These are phyloP conservation scores for Gossypium stocksii DNA, from an alignment of 345 rosid genomes.

Conservation along the genomic window DNA sequence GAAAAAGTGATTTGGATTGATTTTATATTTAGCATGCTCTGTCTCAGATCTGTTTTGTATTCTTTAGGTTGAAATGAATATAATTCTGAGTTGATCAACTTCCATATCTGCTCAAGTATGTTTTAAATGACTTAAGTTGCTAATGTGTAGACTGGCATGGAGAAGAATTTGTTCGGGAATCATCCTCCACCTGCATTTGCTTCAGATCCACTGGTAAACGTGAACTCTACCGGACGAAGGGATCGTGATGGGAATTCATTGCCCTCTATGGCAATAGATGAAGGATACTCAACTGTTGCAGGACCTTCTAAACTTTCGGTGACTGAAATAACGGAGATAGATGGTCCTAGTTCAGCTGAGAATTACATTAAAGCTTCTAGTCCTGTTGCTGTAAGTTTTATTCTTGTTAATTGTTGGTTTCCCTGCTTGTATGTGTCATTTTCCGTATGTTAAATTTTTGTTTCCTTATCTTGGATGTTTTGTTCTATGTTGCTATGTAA, in stretches of 20 bases:
- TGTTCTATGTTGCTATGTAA: not conserved
- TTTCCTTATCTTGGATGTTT: not conserved
- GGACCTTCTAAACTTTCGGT: constrained; percentile 49
- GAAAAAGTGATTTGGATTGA: too few species aligned
- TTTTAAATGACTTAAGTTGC: constrained; percentile 9
- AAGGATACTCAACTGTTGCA: constrained; percentile 40
- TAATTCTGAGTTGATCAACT: not conserved
- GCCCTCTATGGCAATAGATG: constrained; percentile 39
- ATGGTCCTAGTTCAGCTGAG: constrained; percentile 66
- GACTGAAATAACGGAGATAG: constrained; percentile 85
- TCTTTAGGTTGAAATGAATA: not conserved
- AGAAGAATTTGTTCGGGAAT: constrained; percentile 81
- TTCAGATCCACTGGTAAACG: constrained; percentile 55
- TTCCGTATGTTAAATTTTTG: not conserved
- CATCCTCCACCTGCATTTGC: constrained; percentile 85
- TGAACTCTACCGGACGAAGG: constrained; percentile 22
- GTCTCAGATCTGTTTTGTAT: not conserved
- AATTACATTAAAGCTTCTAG: constrained; percentile 62
- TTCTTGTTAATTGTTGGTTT: constrained; percentile 11
- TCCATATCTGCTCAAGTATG: not conserved
- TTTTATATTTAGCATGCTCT: not conserved
- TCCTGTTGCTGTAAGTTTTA: constrained; percentile 67
- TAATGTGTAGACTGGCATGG: constrained; percentile 70
- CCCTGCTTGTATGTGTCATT: not conserved
- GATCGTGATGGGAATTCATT: constrained; percentile 29